Evolutionary conservation across 2,329 filamentous ascomycete species (phyloP).

Genomic region (Aspergillus melleus): DNA sequence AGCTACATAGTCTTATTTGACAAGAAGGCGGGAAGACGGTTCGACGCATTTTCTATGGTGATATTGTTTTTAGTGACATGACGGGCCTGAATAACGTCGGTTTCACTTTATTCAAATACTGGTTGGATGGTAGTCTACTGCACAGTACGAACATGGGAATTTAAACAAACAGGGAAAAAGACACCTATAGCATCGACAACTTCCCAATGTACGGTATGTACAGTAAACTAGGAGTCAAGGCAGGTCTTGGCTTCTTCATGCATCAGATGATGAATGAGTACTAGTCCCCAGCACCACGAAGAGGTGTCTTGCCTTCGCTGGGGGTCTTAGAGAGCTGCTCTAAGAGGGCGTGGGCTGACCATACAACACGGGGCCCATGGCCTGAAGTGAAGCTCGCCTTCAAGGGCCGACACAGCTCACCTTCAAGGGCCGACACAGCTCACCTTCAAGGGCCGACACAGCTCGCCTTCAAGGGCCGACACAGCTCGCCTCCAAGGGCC

Average conservation of each 20-base stretch:
- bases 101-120: no score
- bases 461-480: no score
- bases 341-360: no score
- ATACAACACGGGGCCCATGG: no score
- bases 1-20: not conserved
- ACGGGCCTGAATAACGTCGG: not conserved
- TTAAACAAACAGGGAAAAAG: not conserved
- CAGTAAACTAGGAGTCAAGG: not conserved
- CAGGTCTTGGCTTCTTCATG: constrained; percentile 1
- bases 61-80: not conserved
- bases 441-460: no score
- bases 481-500: no score
- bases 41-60: not conserved
- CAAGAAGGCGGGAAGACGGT: not conserved
- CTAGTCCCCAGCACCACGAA: constrained; percentile 1
- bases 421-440: no score
- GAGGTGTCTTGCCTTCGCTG: not conserved
- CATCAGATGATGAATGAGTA: not conserved
- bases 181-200: not conserved
- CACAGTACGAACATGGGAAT: not conserved
- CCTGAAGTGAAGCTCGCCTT: no score
- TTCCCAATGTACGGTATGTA: not conserved
- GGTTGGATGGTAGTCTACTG: not conserved
- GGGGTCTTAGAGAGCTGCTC: not conserved
- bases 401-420: no score